Evolutionary conservation across 2,329 filamentous ascomycete species (phyloP), one percentile per base, ranked within the genome.

Genomic region (Onygena corvina): DNA sequence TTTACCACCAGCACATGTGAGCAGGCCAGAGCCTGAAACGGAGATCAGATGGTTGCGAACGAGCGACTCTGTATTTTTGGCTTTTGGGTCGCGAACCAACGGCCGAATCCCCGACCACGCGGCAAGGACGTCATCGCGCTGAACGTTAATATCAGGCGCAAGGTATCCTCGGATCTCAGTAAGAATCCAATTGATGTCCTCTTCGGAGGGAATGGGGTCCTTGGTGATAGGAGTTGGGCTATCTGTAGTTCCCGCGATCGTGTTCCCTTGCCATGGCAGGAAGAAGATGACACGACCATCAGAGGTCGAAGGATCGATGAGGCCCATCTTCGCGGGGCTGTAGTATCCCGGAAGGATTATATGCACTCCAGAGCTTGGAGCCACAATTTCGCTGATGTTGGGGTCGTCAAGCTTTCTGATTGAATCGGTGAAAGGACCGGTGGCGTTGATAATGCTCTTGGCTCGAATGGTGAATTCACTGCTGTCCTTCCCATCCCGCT

Each of bases 261-360:
- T 93, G 69, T 92, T 92, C 45, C 86, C 86, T 69, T 93, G 86
- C 87, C 87, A 93, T 18, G 87, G 87, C 34, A 93, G 74, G 75
- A 94, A 93, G 77, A 93, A 93, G 61, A 93, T 90, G 46, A 93
- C 87, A 63, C 87, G 79, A 16, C 87, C 87, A 61, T 93, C 87
- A 1, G 86, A 93, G 1, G 87, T 92, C 34, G 80, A 80, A 3
- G 87, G 86, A 60, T 94, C 87, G 58, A 93, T 85, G 34, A 93
- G 74, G 53, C 87, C 87, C 86, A 93, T 92, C 61, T 88, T 83
- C 16, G 81, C 76, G 36, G 86, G 86, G 59, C 82, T 85, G 72
- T 84, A 92, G 71, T 92, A 93, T 44, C 86, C 86, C 18, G 87
- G 87, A 2, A 94, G 77, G 55, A 93, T 83, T 53, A 94, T 77